A percentile compares a stretch with the other conserved stretches of the same genome.
phyloP scores from a whole-genome alignment of 2,329 filamentous ascomycete species.

The Microcyclosporella mali region DNA sequence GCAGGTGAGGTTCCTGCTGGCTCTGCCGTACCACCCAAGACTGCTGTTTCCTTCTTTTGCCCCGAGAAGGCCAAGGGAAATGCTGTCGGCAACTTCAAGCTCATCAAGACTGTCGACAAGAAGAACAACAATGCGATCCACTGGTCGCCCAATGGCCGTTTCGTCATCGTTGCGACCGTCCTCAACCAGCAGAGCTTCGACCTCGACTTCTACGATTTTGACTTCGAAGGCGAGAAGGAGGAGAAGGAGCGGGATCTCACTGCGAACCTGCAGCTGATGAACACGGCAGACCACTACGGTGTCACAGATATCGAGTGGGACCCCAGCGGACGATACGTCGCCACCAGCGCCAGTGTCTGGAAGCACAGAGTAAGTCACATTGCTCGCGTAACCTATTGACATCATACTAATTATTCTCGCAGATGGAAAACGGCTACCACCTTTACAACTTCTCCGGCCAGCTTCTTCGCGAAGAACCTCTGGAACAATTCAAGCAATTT shows the following conservation, averaged over 20 bases:
- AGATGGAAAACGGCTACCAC: conserved; percentile 99
- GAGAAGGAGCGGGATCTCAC: conserved; percentile 89
- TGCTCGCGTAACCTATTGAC: neutral
- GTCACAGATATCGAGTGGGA: conserved; percentile 98
- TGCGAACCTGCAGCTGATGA: conserved; percentile 92
- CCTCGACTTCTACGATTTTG: conserved; percentile 94
- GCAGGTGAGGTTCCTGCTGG: conserved; percentile 74
- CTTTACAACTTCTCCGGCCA: conserved; percentile 94
- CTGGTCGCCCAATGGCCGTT: conserved; percentile 94
- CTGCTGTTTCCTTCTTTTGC: conserved; percentile 90
- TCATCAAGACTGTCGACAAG: conserved; percentile 91
- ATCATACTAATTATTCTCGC: conserved; percentile 14
- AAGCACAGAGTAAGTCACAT: conserved; percentile 74
- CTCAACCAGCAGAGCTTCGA: conserved; percentile 90
- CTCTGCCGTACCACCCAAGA: conserved; percentile 85
- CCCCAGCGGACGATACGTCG: conserved; percentile 88
- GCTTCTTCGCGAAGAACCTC: conserved; percentile 78
- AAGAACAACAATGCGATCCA: conserved; percentile 99
- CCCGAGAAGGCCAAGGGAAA: conserved; percentile 87
- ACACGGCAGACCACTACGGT: conserved; percentile 89
- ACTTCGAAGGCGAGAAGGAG: conserved; percentile 90
- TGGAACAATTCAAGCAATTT: conserved; percentile 98
- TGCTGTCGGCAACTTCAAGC: conserved; percentile 86
- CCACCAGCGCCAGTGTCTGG: conserved; percentile 89
- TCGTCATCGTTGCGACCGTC: conserved; percentile 90